Percentiles rank a stretch among this genome's conserved stretches.
Evolutionary conservation across 2,329 filamentous ascomycete genomes (phyloP).

Genomic region (Fusarium oxysporum): DNA sequence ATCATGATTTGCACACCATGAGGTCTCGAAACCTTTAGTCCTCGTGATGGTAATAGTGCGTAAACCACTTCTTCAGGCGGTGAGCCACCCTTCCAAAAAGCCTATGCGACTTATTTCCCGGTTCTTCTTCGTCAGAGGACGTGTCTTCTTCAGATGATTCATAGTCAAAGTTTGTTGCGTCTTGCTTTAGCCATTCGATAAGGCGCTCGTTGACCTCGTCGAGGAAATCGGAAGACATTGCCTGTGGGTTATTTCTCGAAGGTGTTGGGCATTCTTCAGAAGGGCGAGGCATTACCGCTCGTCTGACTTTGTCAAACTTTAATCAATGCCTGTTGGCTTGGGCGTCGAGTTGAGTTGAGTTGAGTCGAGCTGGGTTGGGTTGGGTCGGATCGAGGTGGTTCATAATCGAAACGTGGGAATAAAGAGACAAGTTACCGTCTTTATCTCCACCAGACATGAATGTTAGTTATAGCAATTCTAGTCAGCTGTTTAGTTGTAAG

Average conservation of each 20-base stretch:
- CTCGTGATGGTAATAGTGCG: rapidly evolving
- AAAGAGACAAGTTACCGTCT: rapidly evolving
- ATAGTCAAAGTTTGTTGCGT: rapidly evolving
- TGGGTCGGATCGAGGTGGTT: background rate
- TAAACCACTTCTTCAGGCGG: background rate
- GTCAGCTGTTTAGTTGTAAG: rapidly evolving
- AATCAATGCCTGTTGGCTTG: too few species aligned
- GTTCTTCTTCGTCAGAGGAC: rapidly evolving
- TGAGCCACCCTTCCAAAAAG: background rate
- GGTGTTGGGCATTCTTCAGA: background rate
- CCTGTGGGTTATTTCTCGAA: rapidly evolving
- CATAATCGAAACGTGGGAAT: rapidly evolving
- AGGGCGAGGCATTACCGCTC: background rate
- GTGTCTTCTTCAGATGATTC: too few species aligned
- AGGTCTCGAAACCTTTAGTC: rapidly evolving
- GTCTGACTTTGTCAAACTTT: background rate
- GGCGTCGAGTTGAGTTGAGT: rapidly evolving
- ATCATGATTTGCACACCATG: rapidly evolving
- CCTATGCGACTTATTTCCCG: rapidly evolving
- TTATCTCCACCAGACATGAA: rapidly evolving
- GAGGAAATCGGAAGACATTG: background rate
- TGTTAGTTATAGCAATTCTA: rapidly evolving
- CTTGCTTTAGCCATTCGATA: background rate
- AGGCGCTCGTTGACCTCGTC: background rate
- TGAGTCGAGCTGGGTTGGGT: background rate